phyloP scores from a whole-genome alignment of 129 eudicot species.

The Cynara cardunculus region DNA sequence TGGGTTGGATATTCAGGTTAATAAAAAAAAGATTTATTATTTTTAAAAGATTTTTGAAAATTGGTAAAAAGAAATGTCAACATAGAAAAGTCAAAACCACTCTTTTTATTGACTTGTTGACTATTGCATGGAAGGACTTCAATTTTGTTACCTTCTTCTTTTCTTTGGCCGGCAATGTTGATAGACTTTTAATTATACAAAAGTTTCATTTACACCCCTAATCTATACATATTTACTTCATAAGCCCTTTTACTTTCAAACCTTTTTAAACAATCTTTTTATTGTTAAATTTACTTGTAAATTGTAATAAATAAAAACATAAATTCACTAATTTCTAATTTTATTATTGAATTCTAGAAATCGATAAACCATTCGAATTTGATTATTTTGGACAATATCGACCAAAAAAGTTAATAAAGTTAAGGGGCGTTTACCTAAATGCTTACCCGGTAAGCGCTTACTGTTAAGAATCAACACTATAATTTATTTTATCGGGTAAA shows the following conservation, averaged over 20 bases:
- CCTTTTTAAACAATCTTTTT: background rate
- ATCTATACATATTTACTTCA: background rate
- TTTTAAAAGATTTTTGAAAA: background rate
- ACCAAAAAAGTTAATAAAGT: background rate
- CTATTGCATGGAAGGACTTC: slow-evolving; percentile 5
- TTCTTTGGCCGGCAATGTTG: slow-evolving; percentile 19
- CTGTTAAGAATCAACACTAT: no score
- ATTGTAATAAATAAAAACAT: background rate
- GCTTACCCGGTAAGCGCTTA: no score
- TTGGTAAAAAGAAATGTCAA: background rate
- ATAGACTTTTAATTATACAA: background rate
- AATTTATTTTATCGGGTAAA: no score
- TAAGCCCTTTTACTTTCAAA: background rate
- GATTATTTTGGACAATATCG: background rate
- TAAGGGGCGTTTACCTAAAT: no score
- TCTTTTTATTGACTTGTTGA: slow-evolving; percentile 17
- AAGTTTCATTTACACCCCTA: background rate
- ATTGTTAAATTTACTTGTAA: background rate
- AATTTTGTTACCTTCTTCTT: background rate
- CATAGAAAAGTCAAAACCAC: background rate
- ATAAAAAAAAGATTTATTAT: background rate
- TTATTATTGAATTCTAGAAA: background rate
- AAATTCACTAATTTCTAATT: background rate
- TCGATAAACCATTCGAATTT: background rate
- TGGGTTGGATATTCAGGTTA: no score